phyloP scores from a whole-genome alignment of 306 rosid species.

The Astragalus membranaceus region DNA sequence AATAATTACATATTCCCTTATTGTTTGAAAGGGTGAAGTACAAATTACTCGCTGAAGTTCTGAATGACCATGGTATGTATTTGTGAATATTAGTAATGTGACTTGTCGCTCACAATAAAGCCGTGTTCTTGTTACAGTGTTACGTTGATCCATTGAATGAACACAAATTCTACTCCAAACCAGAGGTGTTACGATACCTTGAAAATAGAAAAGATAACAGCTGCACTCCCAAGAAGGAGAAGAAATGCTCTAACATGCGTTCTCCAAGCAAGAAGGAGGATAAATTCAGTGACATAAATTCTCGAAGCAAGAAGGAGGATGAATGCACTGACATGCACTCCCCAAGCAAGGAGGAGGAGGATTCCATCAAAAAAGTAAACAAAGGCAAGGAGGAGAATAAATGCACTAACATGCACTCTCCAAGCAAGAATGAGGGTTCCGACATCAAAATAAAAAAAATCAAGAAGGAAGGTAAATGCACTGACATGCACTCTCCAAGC shows the following conservation, averaged over 20 bases:
- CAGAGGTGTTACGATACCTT: constrained; percentile 72
- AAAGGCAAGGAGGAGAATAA: constrained; percentile 14
- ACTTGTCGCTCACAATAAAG: constrained; percentile 5
- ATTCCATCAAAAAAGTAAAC: neutral
- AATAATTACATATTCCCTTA: neutral
- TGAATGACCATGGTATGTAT: neutral
- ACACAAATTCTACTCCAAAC: constrained; percentile 76
- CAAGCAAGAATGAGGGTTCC: constrained; percentile 21
- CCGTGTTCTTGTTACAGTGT: constrained; percentile 47
- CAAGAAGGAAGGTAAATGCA: constrained; percentile 27
- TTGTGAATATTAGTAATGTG: neutral
- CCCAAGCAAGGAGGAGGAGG: constrained; percentile 35
- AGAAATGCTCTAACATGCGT: constrained; percentile 10
- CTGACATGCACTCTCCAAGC: constrained; percentile 18
- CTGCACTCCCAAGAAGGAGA: constrained; percentile 28
- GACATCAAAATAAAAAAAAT: neutral
- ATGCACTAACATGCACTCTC: neutral
- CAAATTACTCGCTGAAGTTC: constrained; percentile 4
- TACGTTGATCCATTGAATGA: constrained; percentile 55
- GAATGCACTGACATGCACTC: constrained; percentile 15
- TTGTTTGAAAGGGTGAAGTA: neutral
- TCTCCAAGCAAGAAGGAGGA: constrained; percentile 30
- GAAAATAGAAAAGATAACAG: constrained; percentile 32
- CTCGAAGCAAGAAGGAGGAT: constrained; percentile 35
- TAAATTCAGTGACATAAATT: constrained; percentile 1